Conservation (phyloP, 495 filamentous ascomycete genomes). For the Lindgomyces ingoldianus region DNA sequence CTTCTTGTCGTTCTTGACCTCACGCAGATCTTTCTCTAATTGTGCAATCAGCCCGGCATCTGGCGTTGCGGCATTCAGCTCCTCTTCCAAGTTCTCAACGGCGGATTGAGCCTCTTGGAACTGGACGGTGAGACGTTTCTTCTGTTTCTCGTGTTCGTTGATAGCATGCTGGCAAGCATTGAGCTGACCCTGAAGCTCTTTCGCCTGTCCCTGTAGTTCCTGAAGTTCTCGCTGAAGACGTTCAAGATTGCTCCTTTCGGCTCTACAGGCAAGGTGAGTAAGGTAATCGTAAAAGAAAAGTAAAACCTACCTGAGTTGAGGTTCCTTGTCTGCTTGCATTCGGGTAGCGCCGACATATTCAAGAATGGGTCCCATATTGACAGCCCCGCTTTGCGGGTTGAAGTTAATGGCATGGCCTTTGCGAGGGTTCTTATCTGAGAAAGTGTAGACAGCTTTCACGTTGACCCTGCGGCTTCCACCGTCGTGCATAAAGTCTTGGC, state of each 20-base stretch:
- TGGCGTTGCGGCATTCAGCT: slow-evolving; percentile 59
- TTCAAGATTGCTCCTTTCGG: slow-evolving; percentile 45
- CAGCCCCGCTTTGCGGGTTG: slow-evolving; percentile 4
- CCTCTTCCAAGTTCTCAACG: slow-evolving; percentile 59
- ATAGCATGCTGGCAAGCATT: slow-evolving; percentile 49
- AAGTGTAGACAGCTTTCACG: slow-evolving; percentile 68
- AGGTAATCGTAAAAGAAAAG: too few species aligned
- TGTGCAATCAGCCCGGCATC: slow-evolving; percentile 64
- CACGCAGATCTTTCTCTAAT: slow-evolving; percentile 55
- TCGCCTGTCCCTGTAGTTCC: slow-evolving; percentile 25
- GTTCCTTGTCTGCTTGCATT: slow-evolving; percentile 77
- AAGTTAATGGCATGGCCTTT: slow-evolving; percentile 54
- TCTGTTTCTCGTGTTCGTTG: slow-evolving; percentile 48
- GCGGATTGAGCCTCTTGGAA: slow-evolving; percentile 60
- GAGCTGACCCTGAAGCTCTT: slow-evolving; percentile 28
- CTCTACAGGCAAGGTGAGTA: slow-evolving; percentile 2
- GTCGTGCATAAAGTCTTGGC: slow-evolving; percentile 60
- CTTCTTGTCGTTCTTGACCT: slow-evolving; percentile 54
- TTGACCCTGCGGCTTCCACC: slow-evolving; percentile 59
- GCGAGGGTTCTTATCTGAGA: slow-evolving; percentile 58
- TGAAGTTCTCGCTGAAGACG: slow-evolving; percentile 36
- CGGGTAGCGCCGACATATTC: slow-evolving; percentile 56
- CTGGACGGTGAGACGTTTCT: slow-evolving; percentile 55
- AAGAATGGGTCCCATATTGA: slow-evolving; percentile 53
- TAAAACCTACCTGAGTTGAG: slow-evolving; percentile 48